Conservation (phyloP, 2,329 filamentous ascomycete genomes). For the Pseudogymnoascus sp. region DNA sequence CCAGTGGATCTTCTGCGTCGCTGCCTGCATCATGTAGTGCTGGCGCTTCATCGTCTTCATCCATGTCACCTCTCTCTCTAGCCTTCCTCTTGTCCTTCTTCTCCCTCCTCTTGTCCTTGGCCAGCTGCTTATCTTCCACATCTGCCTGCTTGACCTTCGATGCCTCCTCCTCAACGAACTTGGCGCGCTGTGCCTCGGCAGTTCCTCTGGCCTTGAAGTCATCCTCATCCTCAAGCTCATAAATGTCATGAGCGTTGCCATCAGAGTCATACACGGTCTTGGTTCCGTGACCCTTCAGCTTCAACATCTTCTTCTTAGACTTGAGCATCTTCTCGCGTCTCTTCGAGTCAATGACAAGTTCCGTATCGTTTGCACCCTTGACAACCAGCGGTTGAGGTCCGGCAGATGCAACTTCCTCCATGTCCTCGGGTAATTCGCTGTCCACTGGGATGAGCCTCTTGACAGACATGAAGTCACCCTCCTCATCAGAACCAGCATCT, state of each 20-base stretch:
- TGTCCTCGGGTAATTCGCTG: slow-evolving; percentile 38
- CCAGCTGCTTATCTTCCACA: slow-evolving; percentile 70
- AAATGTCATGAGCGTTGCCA: slow-evolving; percentile 72
- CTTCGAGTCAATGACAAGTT: slow-evolving; percentile 84
- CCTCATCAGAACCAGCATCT: slow-evolving; percentile 47
- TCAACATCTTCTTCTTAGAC: slow-evolving; percentile 88
- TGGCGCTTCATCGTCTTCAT: slow-evolving; percentile 25
- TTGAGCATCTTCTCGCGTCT: slow-evolving; percentile 90
- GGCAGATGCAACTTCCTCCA: slow-evolving; percentile 32
- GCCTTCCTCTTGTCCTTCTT: slow-evolving; percentile 68
- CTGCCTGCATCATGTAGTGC: slow-evolving; percentile 29
- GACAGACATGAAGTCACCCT: slow-evolving; percentile 78
- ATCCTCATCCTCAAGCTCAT: slow-evolving; percentile 80
- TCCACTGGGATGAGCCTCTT: slow-evolving; percentile 77
- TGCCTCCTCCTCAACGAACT: slow-evolving; percentile 70
- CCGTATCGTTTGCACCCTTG: slow-evolving; percentile 56
- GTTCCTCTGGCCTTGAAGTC: slow-evolving; percentile 68
- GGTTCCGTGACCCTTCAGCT: slow-evolving; percentile 77
- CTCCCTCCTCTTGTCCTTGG: slow-evolving; percentile 67
- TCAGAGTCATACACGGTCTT: slow-evolving; percentile 92
- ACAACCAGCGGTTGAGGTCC: slow-evolving; percentile 50
- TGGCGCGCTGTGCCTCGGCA: slow-evolving; percentile 64
- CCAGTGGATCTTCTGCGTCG: slow-evolving; percentile 46
- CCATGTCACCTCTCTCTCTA: slow-evolving; percentile 47
- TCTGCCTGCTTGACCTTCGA: slow-evolving; percentile 67